Evolutionary conservation across 1,139 yeast species (phyloP).

Genomic region (Magnusiomyces starmeri): DNA sequence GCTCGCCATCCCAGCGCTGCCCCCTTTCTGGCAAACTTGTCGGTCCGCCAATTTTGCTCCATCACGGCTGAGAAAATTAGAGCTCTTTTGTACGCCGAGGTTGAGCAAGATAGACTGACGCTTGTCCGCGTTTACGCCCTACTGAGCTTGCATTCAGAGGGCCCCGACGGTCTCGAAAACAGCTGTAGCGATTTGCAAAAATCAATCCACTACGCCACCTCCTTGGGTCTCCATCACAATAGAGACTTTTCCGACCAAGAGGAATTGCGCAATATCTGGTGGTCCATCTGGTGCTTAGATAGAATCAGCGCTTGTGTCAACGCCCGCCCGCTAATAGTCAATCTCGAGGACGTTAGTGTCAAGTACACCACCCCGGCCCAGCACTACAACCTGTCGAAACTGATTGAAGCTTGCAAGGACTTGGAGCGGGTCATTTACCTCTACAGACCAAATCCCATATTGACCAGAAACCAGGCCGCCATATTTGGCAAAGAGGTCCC

Average conservation of each 20-base stretch:
- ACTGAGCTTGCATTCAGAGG: constrained; percentile 30
- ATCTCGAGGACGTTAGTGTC: constrained; percentile 36
- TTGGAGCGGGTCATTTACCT: constrained; percentile 35
- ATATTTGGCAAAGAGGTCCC: constrained; percentile 18
- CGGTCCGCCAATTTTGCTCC: constrained; percentile 33
- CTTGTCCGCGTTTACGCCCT: constrained; percentile 36
- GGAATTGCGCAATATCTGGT: constrained; percentile 35
- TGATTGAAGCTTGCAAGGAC: constrained; percentile 31
- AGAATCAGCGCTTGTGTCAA: constrained; percentile 37
- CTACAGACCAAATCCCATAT: constrained; percentile 31
- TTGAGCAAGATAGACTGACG: constrained; percentile 38
- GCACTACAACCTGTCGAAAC: constrained; percentile 26
- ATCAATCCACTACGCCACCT: constrained; percentile 36
- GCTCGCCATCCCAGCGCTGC: constrained; percentile 36
- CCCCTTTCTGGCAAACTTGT: constrained; percentile 29
- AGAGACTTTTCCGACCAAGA: constrained; percentile 31
- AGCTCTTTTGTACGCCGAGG: constrained; percentile 39
- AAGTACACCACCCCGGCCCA: constrained; percentile 28
- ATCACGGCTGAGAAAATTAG: constrained; percentile 34
- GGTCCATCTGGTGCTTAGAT: constrained; percentile 39
- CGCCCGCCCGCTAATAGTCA: constrained; percentile 36
- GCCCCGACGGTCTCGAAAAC: constrained; percentile 38
- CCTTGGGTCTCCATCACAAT: constrained; percentile 38
- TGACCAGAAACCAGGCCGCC: constrained; percentile 12
- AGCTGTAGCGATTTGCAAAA: constrained; percentile 36